These are phyloP conservation scores for Neofusicoccum cordaticola DNA, from an alignment of 2,329 filamentous ascomycete species.

Conservation along the genomic window DNA sequence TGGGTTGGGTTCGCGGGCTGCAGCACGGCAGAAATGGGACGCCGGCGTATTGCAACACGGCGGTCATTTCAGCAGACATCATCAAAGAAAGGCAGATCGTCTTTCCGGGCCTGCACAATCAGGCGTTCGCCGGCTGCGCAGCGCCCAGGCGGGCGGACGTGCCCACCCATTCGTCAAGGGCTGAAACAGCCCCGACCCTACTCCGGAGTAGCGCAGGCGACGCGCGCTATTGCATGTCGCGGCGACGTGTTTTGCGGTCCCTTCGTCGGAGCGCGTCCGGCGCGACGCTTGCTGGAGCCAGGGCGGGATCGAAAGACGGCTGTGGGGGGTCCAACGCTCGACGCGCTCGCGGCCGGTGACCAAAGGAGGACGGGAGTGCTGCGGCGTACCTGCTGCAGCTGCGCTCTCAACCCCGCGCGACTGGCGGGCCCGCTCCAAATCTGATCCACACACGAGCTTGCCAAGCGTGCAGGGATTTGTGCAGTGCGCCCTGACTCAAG, in stretches of 20 bases:
- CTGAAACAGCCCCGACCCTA: slow-evolving; percentile 9
- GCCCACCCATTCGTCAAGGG: slow-evolving; percentile 1
- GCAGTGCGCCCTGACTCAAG: not conserved
- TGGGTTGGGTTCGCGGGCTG: no score
- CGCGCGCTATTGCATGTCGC: not conserved
- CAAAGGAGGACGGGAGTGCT: not conserved
- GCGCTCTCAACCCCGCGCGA: not conserved
- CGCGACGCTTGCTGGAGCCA: not conserved
- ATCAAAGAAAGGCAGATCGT: slow-evolving; percentile 2
- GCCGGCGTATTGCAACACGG: not conserved
- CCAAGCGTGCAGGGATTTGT: slow-evolving; percentile 1
- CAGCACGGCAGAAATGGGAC: not conserved
- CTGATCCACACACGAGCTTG: not conserved
- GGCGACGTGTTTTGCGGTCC: not conserved
- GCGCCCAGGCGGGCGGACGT: not conserved
- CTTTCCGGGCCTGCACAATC: not conserved
- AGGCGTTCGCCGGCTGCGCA: slow-evolving; percentile 2
- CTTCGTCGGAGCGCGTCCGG: not conserved
- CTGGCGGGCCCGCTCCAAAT: not conserved
- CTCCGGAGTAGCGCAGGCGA: no score
- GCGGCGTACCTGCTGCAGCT: not conserved
- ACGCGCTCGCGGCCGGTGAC: not conserved
- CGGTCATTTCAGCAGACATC: not conserved
- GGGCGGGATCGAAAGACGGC: not conserved
- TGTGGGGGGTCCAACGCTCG: not conserved